Percentiles rank a stretch among this genome's conserved stretches.
Conservation (phyloP, 495 filamentous ascomycete genomes). For the Aspergillus coremiiformis region DNA sequence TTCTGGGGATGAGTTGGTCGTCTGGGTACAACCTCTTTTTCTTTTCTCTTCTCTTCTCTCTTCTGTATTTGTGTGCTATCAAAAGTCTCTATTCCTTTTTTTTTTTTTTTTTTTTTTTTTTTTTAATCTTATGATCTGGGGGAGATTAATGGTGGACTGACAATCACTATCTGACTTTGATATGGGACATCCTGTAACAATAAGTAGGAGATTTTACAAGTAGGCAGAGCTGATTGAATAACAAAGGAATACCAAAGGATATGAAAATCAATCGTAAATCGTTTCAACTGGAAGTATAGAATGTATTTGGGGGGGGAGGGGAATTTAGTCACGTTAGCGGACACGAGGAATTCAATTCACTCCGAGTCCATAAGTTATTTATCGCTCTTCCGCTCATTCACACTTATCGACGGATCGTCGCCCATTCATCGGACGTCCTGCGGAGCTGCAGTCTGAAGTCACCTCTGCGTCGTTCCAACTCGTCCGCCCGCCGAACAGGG, state of each 20-base stretch:
- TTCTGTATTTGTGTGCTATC: not conserved
- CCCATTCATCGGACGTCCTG: not conserved
- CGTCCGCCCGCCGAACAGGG: not conserved
- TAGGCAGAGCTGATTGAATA: not conserved
- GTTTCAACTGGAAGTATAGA: not conserved
- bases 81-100: constrained; percentile 4
- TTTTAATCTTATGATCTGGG: too few relatives aligned
- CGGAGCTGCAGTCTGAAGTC: too few relatives aligned
- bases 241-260: too few relatives aligned
- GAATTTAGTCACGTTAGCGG: not conserved
- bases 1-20: too few relatives aligned
- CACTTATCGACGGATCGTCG: not conserved
- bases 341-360: not conserved
- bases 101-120: too few relatives aligned
- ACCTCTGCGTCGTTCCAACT: not conserved
- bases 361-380: too few relatives aligned
- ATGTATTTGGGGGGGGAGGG: too few relatives aligned
- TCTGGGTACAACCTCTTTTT: too few relatives aligned
- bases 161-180: not conserved
- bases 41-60: not conserved
- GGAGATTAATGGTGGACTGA: not conserved
- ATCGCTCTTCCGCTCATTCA: not conserved
- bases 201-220: not conserved
- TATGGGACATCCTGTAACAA: not conserved
- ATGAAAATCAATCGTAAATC: too few relatives aligned